Percentiles rank a stretch among this genome's conserved stretches.
Conservation (phyloP, 176 grass and related monocot genomes). For the Carex cristatella region DNA sequence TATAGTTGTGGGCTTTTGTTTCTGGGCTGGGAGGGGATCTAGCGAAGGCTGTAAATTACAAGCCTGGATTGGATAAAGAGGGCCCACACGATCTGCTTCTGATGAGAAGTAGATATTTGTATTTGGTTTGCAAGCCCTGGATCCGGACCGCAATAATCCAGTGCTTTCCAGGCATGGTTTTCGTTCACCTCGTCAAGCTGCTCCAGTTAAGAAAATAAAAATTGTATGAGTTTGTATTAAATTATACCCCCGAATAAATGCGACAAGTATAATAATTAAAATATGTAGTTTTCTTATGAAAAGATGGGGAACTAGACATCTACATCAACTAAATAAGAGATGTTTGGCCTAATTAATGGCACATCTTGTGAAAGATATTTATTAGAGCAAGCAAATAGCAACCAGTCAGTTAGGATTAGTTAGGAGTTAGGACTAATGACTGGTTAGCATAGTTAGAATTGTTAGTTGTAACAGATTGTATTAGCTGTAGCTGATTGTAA, state of each 20-base stretch:
- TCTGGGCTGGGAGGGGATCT: conserved; percentile 15
- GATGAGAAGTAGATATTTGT: conserved; percentile 38
- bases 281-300: neutral
- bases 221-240: neutral
- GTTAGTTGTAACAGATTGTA: too few species aligned
- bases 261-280: neutral
- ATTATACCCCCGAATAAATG: neutral
- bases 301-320: neutral
- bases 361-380: neutral
- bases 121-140: neutral
- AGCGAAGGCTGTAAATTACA: conserved; percentile 9
- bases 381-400: too few species aligned
- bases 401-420: too few species aligned
- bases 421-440: too few species aligned
- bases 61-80: conserved; percentile 31
- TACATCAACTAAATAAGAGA: neutral
- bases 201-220: neutral
- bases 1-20: conserved; percentile 29
- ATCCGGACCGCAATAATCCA: conserved; percentile 46
- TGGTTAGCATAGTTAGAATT: too few species aligned
- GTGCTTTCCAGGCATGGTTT: conserved; percentile 68
- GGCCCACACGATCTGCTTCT: conserved; percentile 49
- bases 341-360: neutral
- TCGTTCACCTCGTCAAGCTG: conserved; percentile 62
- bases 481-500: too few species aligned